phyloP scores from a whole-genome alignment of 179 eudicot species.

The Drosera spatulata region DNA sequence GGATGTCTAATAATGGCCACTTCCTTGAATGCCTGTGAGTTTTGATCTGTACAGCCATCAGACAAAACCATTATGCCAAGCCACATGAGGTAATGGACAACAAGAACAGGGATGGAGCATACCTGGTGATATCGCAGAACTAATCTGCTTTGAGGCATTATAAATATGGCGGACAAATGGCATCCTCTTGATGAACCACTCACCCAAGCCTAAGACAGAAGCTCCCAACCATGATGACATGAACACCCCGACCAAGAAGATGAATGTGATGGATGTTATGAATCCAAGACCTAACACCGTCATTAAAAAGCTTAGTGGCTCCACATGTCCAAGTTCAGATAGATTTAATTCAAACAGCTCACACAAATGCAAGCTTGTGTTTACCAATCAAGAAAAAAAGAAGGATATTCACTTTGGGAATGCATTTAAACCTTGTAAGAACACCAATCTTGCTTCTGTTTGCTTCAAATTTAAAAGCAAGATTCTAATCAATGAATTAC shows the following conservation, averaged over 20 bases:
- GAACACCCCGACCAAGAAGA: slow-evolving; percentile 46
- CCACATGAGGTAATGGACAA: neutral
- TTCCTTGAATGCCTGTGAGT: slow-evolving; percentile 68
- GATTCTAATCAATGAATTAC: too few species aligned
- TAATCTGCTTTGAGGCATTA: slow-evolving; percentile 68
- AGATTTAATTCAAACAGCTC: too few species aligned
- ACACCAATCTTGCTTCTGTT: too few species aligned
- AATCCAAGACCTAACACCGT: slow-evolving; percentile 31
- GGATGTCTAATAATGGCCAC: slow-evolving; percentile 81
- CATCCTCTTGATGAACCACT: slow-evolving; percentile 37
- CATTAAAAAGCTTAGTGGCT: slow-evolving; percentile 9
- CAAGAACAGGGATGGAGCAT: neutral
- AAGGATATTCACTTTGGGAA: too few species aligned
- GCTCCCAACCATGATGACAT: slow-evolving; percentile 81
- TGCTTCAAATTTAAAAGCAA: too few species aligned
- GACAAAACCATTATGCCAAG: neutral
- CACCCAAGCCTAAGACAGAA: slow-evolving; percentile 26
- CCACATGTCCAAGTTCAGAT: too few species aligned
- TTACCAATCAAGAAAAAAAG: too few species aligned
- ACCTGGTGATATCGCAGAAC: slow-evolving; percentile 73
- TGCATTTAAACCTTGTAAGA: too few species aligned
- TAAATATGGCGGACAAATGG: slow-evolving; percentile 67
- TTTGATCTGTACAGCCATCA: slow-evolving; percentile 37
- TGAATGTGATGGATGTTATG: too few species aligned
- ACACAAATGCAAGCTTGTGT: too few species aligned